These are phyloP conservation scores for Phytophthora pluvialis DNA, from an alignment of 352 stramenopile species.

Conservation along the genomic window DNA sequence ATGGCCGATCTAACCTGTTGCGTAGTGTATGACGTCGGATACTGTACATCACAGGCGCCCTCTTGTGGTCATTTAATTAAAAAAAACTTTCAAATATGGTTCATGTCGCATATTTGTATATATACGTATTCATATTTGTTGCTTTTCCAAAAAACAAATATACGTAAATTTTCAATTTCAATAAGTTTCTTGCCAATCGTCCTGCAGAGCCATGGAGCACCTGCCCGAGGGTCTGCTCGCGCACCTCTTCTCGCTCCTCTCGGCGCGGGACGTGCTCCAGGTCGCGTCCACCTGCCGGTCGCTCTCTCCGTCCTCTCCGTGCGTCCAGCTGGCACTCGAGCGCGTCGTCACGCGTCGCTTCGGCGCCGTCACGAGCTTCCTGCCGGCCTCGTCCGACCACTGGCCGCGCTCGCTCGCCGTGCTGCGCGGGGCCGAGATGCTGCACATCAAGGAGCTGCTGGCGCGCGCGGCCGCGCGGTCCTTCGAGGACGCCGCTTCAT, in stretches of 20 bases:
- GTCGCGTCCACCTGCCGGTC: conserved; percentile 52
- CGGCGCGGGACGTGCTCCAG: conserved; percentile 58
- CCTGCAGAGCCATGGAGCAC: conserved; percentile 52
- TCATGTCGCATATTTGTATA: too few species aligned
- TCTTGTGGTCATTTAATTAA: too few species aligned
- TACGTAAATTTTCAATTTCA: too few species aligned
- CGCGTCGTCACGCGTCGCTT: conserved; percentile 65
- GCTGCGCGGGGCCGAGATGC: conserved; percentile 67
- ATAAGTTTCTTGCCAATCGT: too few species aligned
- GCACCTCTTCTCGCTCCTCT: conserved; percentile 69
- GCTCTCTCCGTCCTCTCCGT: conserved; percentile 38
- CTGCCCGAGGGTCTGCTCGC: conserved; percentile 60
- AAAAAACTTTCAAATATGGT: too few species aligned
- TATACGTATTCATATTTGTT: too few species aligned
- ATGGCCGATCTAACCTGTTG: too few species aligned
- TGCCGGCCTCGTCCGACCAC: conserved; percentile 52
- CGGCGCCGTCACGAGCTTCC: conserved; percentile 55
- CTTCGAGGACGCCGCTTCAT: conserved; percentile 49
- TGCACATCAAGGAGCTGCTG: conserved; percentile 69
- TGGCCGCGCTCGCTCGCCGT: conserved; percentile 70
- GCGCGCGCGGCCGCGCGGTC: conserved; percentile 37
- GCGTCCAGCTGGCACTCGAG: conserved; percentile 62
- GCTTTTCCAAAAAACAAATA: too few species aligned
- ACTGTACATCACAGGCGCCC: too few species aligned
- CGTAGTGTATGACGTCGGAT: too few species aligned